Evolutionary conservation across 805 yeast genomes (phyloP).

Genomic region (Nakazawaea molendinolei): DNA sequence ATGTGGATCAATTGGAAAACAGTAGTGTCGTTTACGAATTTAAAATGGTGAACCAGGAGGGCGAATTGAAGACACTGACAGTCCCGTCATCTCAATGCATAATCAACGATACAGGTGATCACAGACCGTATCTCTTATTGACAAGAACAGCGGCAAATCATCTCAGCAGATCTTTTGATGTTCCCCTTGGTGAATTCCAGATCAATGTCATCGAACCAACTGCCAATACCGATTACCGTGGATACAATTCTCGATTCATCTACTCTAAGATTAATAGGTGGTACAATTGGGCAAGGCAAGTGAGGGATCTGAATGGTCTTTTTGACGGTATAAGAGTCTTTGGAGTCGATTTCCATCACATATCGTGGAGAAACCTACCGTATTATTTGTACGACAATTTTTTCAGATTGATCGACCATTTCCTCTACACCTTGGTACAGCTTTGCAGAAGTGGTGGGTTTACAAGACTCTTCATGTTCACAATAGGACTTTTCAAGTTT

Average conservation of each 20-base stretch:
- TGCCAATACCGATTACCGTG: constrained; percentile 7
- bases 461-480: constrained; percentile 2
- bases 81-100: constrained; percentile 8
- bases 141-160: not conserved
- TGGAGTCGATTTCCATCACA: constrained; percentile 8
- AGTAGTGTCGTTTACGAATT: constrained; percentile 2
- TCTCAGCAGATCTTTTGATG: not conserved
- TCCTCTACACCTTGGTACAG: not conserved
- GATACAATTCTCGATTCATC: constrained; percentile 4
- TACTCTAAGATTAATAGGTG: constrained; percentile 5
- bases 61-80: not conserved
- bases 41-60: not conserved
- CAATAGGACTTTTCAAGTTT: constrained; percentile 3
- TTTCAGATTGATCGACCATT: not conserved
- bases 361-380: constrained; percentile 11
- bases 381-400: constrained; percentile 1
- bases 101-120: constrained; percentile 11
- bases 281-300: constrained; percentile 9
- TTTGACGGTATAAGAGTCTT: constrained; percentile 12
- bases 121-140: constrained; percentile 8
- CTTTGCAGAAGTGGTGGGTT: constrained; percentile 6
- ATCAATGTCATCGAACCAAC: constrained; percentile 6
- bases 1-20: constrained; percentile 4
- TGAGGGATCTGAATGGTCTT: not conserved
- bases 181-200: not conserved